Evolutionary conservation across 2,329 filamentous ascomycete species (phyloP).

Genomic region (Ascochyta viciae-villosae): DNA sequence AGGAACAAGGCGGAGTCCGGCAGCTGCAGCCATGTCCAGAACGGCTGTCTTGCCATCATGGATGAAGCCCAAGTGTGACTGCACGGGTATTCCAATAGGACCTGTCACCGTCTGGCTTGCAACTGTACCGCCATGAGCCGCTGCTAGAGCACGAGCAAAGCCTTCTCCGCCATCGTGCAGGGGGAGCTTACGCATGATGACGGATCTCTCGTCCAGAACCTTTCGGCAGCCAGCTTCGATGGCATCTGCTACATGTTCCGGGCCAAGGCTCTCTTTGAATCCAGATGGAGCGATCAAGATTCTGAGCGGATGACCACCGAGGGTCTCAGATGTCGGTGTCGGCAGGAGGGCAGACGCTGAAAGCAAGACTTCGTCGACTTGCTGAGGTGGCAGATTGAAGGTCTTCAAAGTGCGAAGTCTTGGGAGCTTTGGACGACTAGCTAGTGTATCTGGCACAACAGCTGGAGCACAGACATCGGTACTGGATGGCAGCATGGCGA

Average conservation of each 20-base stretch:
- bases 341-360: constrained; percentile 25
- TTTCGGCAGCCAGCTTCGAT: constrained; percentile 58
- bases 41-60: constrained; percentile 53
- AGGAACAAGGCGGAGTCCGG: constrained; percentile 60
- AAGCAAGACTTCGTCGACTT: constrained; percentile 26
- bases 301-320: constrained; percentile 30
- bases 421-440: constrained; percentile 22
- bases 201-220: constrained; percentile 50
- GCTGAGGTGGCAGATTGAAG: constrained; percentile 25
- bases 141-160: constrained; percentile 57
- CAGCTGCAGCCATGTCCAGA: constrained; percentile 62
- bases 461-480: constrained; percentile 6
- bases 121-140: constrained; percentile 53
- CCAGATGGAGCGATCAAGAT: constrained; percentile 61
- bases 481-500: constrained; percentile 18
- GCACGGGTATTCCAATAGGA: constrained; percentile 52
- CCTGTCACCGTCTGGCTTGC: constrained; percentile 52
- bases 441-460: constrained; percentile 9
- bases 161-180: constrained; percentile 63
- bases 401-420: constrained; percentile 31
- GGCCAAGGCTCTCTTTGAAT: constrained; percentile 62
- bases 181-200: constrained; percentile 57
- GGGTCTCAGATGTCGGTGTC: constrained; percentile 31
- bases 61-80: constrained; percentile 58
- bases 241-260: constrained; percentile 58